Base-by-base conservation (phyloP, 2,329 filamentous ascomycete genomes). In the Rhynchosporium agropyri region DNA sequence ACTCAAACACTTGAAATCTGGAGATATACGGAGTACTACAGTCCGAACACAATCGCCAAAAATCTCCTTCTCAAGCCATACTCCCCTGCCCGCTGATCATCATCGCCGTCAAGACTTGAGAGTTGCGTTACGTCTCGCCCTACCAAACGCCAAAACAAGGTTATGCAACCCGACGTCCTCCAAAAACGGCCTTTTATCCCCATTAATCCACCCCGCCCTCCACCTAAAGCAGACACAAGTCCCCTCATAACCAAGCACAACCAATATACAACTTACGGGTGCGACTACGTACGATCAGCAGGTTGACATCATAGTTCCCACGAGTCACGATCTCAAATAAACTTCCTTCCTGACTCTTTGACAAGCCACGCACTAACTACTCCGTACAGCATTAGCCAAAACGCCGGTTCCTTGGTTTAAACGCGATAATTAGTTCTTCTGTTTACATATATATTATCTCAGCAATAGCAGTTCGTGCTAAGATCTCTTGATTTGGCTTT, bases 141-240 rank as follows among this genome's bases (percentile, higher is more conserved):
- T 53, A 38, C 15, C 15, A 53, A 53, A 53, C 50, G 50, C 50
- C 29, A 15, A 53, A 53, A 53, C 31, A 38, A 20, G 31, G 50
- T 51, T 53, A 53, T 53, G 50, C 50, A 53, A n/a, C 20, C 15
- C 3, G 0, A 33, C 5, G 20, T 28, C 46, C 29, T 38, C 50
- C 50, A 6, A 53, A 53, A 38, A 9, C 50, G 33, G 36, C 10
- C 29, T 38, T 20, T 53, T 53, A 53, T 53, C 31, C 49, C 50
- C 2, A 51, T 51, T 38, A 38, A 53, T 53, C 50, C 50, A 49
- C 10, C 20, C 46, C n/a, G 28, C 28, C 10, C 31, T 31, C 49
- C 31, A 38, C 49, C 49, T 15, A 51, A 51, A 51, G 29, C 2
- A 51, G 49, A 51, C 49, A n/a, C 9, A 38, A 20, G 20, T 20